Conservation (phyloP, 805 yeast genomes). For the Ogataea sp. region DNA sequence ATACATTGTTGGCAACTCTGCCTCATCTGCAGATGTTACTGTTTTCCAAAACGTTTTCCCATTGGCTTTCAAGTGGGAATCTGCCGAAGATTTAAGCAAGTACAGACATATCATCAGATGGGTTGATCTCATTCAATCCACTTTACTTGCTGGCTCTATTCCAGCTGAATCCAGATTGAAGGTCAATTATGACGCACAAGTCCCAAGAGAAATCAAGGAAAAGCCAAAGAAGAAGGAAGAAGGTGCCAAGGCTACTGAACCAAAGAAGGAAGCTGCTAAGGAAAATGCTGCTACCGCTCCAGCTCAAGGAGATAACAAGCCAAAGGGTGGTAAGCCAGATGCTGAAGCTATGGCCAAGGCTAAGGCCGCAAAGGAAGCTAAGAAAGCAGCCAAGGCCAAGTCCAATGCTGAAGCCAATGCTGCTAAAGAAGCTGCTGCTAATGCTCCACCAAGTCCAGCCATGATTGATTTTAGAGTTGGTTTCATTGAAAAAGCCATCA, state of each 20-base stretch:
- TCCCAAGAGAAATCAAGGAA: constrained; percentile 49
- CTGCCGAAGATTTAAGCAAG: constrained; percentile 45
- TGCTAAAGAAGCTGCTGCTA: constrained; percentile 45
- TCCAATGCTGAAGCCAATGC: constrained; percentile 48
- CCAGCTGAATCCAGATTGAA: constrained; percentile 44
- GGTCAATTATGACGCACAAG: constrained; percentile 50
- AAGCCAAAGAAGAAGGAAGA: constrained; percentile 26
- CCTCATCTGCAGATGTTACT: constrained; percentile 63
- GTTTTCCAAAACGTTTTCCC: constrained; percentile 64
- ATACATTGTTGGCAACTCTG: constrained; percentile 58
- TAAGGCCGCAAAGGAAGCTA: constrained; percentile 30
- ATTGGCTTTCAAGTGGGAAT: constrained; percentile 45
- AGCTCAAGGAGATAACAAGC: constrained; percentile 2
- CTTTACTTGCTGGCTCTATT: constrained; percentile 38
- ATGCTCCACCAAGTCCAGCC: constrained; percentile 70
- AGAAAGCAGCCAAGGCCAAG: constrained; percentile 40
- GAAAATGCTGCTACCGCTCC: constrained; percentile 7
- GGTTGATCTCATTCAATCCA: constrained; percentile 80
- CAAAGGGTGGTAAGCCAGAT: constrained; percentile 13
- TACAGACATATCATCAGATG: constrained; percentile 88
- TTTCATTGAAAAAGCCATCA: constrained; percentile 89
- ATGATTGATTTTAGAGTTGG: constrained; percentile 93
- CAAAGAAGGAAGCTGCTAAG: constrained; percentile 18
- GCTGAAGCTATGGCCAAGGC: constrained; percentile 24
- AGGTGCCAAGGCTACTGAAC: constrained; percentile 12